Base-by-base conservation (phyloP, 1,284 basidiomycete genomes). In the Pyrrhoderma lamaoense region DNA sequence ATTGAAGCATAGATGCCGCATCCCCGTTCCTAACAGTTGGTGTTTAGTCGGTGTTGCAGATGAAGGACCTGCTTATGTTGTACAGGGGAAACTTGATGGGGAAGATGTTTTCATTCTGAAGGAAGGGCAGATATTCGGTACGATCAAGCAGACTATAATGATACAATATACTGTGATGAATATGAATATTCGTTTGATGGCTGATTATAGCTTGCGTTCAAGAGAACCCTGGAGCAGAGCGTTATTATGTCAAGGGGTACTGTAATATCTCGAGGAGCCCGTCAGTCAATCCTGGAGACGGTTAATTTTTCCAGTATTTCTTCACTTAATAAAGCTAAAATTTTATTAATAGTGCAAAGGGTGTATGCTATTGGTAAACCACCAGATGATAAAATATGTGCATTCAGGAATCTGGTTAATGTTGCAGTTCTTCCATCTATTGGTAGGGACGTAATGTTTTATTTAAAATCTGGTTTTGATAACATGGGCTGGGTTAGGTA, bases 11-110 rank as follows among this genome's bases (percentile, higher is more conserved):
- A 69, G 71, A 4, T 16, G 35, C 22, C 8, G 27, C 19, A 85
- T 90, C 35, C 76, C 73, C 2, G 75, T 90, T n/a, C 78, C 78
- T 0, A 67, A 80, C 1, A 80, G 80, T 52, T 78, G 78, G 56
- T 70, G 80, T 18, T 70, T 89, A 2, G 83, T 89, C 16, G 88
- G 88, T 2, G 73, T 89, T n/a, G 82, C 84, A 4, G 87, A 89
- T 60, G 87, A 89, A 66, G 84, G 84, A 86, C 0, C 77, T 2
- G 73, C 76, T 0, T 84, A 88, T 56, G 65, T 67, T 50, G 59
- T 60, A 9, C 67, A 65, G 9, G 80, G 77, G 0, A 59, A 25
- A 23, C 47, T 39, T 43, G 34, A 27, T 11, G 27, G 66, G 40
- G 61, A 74, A 42, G 71, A 82, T 54, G 75, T 85, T 1, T 82